These are phyloP conservation scores for Phytomonas serpens DNA, from an alignment of 208 protist genomes.

Conservation along the genomic window DNA sequence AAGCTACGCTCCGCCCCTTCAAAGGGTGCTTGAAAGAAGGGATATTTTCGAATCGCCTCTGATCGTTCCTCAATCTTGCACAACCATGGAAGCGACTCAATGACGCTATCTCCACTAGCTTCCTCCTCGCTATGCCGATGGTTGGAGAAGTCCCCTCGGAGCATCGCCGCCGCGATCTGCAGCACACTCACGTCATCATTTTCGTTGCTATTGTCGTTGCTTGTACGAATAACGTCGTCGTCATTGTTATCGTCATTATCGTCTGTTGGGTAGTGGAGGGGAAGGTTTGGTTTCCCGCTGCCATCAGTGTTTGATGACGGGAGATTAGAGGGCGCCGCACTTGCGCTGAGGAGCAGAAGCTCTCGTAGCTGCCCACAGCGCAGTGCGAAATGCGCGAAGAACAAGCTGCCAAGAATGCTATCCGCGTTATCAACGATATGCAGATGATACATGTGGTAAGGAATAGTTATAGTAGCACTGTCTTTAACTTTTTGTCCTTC, in stretches of 20 bases:
- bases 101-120: conserved; percentile 1
- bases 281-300: neutral
- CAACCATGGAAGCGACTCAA: conserved; percentile 2
- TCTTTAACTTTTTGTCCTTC: too few species aligned
- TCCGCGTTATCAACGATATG: conserved; percentile 64
- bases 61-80: neutral
- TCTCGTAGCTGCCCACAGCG: conserved; percentile 53
- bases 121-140: neutral
- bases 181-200: conserved; percentile 21
- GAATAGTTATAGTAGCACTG: neutral
- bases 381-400: conserved; percentile 69
- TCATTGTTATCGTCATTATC: neutral
- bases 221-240: neutral
- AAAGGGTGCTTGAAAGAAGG: conserved; percentile 38
- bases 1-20: conserved; percentile 29
- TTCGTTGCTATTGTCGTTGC: conserved; percentile 11
- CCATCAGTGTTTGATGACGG: conserved; percentile 3
- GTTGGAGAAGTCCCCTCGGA: conserved; percentile 5
- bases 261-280: neutral
- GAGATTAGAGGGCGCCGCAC: conserved; percentile 20
- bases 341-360: conserved; percentile 55
- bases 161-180: conserved; percentile 13
- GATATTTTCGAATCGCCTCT: conserved; percentile 23
- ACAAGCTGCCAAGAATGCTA: conserved; percentile 6
- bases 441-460: conserved; percentile 31